A percentile compares a stretch with the other conserved stretches of the same genome.
phyloP scores from a whole-genome alignment of 2,329 filamentous ascomycete genomes.

The Periconia macrospinosa region DNA sequence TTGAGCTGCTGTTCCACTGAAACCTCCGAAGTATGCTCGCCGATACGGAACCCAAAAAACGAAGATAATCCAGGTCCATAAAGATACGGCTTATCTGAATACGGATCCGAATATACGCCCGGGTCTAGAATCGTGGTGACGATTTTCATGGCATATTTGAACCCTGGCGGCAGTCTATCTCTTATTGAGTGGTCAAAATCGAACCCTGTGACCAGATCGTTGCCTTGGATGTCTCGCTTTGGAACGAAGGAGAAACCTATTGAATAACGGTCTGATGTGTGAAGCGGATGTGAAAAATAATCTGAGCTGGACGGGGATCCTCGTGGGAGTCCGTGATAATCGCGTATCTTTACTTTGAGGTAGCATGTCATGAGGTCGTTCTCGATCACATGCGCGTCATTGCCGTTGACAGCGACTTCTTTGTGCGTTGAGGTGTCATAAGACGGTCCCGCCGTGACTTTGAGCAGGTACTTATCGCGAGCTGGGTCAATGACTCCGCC shows the following conservation, averaged over 20 bases:
- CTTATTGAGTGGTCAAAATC: conserved; percentile 41
- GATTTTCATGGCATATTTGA: conserved; percentile 40
- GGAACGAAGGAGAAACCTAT: conserved; percentile 43
- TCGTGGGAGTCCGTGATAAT: conserved; percentile 40
- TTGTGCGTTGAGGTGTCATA: conserved; percentile 35
- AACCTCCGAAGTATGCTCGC: conserved; percentile 21
- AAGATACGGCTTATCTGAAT: conserved; percentile 40
- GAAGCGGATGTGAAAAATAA: conserved; percentile 38
- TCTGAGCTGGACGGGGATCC: conserved; percentile 25
- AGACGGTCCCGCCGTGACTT: conserved; percentile 40
- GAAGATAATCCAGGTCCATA: conserved; percentile 41
- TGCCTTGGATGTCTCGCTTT: conserved; percentile 31
- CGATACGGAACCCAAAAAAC: conserved; percentile 37
- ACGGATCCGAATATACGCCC: conserved; percentile 40
- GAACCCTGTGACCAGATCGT: conserved; percentile 38
- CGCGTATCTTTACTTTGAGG: conserved; percentile 38
- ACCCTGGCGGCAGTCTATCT: conserved; percentile 42
- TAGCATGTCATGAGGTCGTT: conserved; percentile 33
- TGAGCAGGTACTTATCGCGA: conserved; percentile 41
- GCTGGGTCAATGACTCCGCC: conserved; percentile 30
- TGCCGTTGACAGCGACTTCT: conserved; percentile 36
- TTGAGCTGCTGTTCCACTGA: conserved; percentile 26
- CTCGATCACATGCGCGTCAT: conserved; percentile 24
- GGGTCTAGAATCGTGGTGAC: conserved; percentile 41
- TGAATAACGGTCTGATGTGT: conserved; percentile 39